These are phyloP conservation scores for Symmetrospora coprosmae DNA, from an alignment of 768 basidiomycete species.

Conservation along the genomic window DNA sequence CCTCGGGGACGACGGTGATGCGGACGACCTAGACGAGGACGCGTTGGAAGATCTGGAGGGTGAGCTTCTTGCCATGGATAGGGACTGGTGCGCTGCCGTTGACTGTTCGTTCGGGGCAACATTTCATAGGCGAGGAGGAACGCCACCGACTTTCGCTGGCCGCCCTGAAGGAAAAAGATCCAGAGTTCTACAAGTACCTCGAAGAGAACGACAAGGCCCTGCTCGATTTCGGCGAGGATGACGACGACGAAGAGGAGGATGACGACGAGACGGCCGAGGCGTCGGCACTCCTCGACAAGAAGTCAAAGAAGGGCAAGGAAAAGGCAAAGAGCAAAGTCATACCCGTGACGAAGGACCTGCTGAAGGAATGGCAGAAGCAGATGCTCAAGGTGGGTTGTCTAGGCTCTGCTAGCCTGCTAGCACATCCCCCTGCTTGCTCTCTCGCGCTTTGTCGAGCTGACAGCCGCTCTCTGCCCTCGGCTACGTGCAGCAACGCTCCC, in stretches of 20 bases:
- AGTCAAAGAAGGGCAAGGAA: constrained; percentile 42
- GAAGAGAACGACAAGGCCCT: constrained; percentile 87
- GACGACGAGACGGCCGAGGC: constrained; percentile 43
- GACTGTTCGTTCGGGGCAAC: neutral
- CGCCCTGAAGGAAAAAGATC: constrained; percentile 83
- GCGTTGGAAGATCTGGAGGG: constrained; percentile 70
- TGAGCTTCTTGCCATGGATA: constrained; percentile 29
- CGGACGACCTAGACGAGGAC: constrained; percentile 39
- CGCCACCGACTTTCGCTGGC: constrained; percentile 68
- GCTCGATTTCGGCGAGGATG: constrained; percentile 52
- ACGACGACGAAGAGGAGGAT: constrained; percentile 40
- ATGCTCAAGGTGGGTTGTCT: constrained; percentile 57
- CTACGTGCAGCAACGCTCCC: constrained; percentile 57
- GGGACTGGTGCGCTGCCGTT: neutral
- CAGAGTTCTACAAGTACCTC: constrained; percentile 96
- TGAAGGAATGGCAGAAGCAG: constrained; percentile 75
- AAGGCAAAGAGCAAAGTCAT: constrained; percentile 40
- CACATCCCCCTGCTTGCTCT: no score
- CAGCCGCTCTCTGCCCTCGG: no score
- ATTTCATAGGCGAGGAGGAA: constrained; percentile 51
- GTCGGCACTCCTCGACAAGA: constrained; percentile 37
- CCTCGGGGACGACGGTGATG: constrained; percentile 34
- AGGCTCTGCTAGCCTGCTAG: no score
- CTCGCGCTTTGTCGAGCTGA: no score
- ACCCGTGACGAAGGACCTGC: constrained; percentile 52